Percentiles rank a stretch among this genome's conserved stretches.
Evolutionary conservation across 352 stramenopile genomes (phyloP).

Genomic region (Pythium angustatum): DNA sequence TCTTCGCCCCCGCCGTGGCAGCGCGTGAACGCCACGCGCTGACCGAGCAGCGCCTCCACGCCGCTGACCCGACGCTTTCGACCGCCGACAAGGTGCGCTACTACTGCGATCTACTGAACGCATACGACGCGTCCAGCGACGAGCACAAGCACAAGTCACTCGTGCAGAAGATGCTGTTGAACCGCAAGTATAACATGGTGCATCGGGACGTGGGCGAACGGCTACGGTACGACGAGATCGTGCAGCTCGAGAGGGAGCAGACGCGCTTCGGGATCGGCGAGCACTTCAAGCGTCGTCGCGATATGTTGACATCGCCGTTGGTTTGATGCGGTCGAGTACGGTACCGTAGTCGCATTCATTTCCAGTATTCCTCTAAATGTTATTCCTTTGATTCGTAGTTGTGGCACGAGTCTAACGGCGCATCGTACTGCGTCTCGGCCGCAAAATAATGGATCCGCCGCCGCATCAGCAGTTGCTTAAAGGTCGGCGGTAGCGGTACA

Average conservation of each 20-base stretch:
- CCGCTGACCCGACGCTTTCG: slow-evolving; percentile 6
- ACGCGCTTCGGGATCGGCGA: slow-evolving; percentile 23
- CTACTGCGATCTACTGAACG: slow-evolving; percentile 18
- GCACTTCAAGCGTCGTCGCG: slow-evolving; percentile 9
- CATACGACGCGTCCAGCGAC: slow-evolving; percentile 25
- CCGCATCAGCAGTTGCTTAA: slow-evolving; percentile 30
- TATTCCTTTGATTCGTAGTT: slow-evolving; percentile 12
- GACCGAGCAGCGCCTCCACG: slow-evolving; percentile 6
- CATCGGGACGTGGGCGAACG: slow-evolving; percentile 32
- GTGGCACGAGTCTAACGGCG: slow-evolving; percentile 23
- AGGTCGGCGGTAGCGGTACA: slow-evolving; percentile 10
- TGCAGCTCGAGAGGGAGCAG: slow-evolving; percentile 30
- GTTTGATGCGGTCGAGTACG: too few species aligned
- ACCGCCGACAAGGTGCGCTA: slow-evolving; percentile 12
- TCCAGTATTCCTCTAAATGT: too few species aligned
- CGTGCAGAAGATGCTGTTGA: slow-evolving; percentile 38
- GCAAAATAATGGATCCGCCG: slow-evolving; percentile 32
- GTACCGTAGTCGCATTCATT: too few species aligned
- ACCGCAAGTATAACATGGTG: slow-evolving; percentile 37
- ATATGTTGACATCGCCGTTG: too few species aligned
- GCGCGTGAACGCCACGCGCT: neutral
- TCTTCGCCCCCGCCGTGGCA: neutral
- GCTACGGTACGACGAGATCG: slow-evolving; percentile 28
- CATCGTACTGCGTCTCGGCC: slow-evolving; percentile 22
- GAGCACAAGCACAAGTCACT: slow-evolving; percentile 30